Evolutionary conservation across 768 basidiomycete species (phyloP).

Genomic region (Lepiota venenata): DNA sequence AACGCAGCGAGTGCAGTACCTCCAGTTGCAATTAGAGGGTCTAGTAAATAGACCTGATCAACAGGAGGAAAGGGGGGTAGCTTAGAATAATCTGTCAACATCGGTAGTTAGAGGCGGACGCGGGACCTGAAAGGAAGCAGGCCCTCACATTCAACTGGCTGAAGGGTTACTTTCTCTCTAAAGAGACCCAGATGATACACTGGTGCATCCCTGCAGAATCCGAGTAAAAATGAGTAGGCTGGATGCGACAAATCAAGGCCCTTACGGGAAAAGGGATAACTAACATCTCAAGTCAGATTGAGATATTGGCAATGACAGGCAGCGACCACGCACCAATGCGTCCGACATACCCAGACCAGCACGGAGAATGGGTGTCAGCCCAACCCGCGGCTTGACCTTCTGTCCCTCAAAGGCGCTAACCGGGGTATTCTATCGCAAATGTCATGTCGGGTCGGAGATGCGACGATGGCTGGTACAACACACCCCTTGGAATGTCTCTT

Average conservation of each 20-base stretch:
- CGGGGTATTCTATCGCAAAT: conserved; percentile 63
- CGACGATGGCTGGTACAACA: conserved; percentile 18
- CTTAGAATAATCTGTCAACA: conserved; percentile 78
- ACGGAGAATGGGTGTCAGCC: conserved; percentile 86
- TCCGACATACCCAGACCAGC: conserved; percentile 95
- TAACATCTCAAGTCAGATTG: conserved; percentile 19
- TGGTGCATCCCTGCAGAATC: conserved; percentile 54
- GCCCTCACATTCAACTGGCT: conserved; percentile 83
- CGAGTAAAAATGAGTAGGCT: not conserved
- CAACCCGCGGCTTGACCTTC: conserved; percentile 71
- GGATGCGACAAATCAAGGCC: conserved; percentile 11
- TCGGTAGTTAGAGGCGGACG: not conserved
- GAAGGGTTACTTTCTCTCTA: conserved; percentile 81
- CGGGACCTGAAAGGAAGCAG: not conserved
- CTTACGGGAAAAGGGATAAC: conserved; percentile 81
- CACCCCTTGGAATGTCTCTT: conserved; percentile 64
- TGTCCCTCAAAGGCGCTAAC: conserved; percentile 78
- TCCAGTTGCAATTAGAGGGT: conserved; percentile 93
- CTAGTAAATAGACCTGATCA: conserved; percentile 84
- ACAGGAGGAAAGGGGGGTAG: conserved; percentile 72
- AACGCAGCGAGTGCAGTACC: conserved; percentile 89
- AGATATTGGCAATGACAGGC: conserved; percentile 1
- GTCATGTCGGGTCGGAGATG: conserved; percentile 3
- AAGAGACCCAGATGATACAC: conserved; percentile 92
- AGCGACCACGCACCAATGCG: conserved; percentile 54